These are phyloP conservation scores for Acrodontium crateriforme DNA, from an alignment of 2,329 filamentous ascomycete genomes.

Conservation along the genomic window DNA sequence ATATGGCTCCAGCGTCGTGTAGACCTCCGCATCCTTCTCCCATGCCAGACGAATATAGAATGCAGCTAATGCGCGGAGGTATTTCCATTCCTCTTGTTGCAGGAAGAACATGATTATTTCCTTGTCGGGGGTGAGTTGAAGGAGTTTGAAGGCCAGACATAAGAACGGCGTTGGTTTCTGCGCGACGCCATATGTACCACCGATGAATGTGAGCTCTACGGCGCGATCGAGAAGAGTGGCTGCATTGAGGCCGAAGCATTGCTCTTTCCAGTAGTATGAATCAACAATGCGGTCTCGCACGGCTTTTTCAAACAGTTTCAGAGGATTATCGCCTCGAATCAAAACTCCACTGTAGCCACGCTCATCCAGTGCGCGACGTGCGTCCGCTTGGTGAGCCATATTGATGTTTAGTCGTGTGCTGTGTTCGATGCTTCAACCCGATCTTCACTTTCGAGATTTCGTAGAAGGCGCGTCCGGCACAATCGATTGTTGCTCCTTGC, in stretches of 20 bases:
- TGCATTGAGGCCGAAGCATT: constrained; percentile 88
- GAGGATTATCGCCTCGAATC: constrained; percentile 82
- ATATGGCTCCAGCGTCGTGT: constrained; percentile 65
- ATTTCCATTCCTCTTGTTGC: constrained; percentile 55
- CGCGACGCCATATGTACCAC: constrained; percentile 70
- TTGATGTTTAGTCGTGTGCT: too few species aligned
- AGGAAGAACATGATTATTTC: constrained; percentile 72
- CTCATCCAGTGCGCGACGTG: constrained; percentile 67
- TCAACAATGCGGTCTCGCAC: constrained; percentile 92
- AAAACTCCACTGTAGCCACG: constrained; percentile 65
- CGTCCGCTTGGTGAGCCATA: constrained; percentile 61
- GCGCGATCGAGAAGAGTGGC: constrained; percentile 75
- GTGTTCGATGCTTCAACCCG: too few species aligned
- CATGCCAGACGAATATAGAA: constrained; percentile 92
- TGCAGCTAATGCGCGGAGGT: constrained; percentile 73
- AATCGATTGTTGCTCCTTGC: too few species aligned
- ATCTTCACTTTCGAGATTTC: too few species aligned
- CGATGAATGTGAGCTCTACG: constrained; percentile 68
- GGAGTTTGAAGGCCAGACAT: constrained; percentile 85
- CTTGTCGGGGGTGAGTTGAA: constrained; percentile 72
- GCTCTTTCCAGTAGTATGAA: constrained; percentile 96
- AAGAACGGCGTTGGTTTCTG: constrained; percentile 88
- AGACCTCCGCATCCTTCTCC: constrained; percentile 69
- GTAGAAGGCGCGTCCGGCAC: too few species aligned
- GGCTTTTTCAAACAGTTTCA: constrained; percentile 90